phyloP scores from a whole-genome alignment of 2,329 filamentous ascomycete genomes.

The Drechslerella dactyloides region DNA sequence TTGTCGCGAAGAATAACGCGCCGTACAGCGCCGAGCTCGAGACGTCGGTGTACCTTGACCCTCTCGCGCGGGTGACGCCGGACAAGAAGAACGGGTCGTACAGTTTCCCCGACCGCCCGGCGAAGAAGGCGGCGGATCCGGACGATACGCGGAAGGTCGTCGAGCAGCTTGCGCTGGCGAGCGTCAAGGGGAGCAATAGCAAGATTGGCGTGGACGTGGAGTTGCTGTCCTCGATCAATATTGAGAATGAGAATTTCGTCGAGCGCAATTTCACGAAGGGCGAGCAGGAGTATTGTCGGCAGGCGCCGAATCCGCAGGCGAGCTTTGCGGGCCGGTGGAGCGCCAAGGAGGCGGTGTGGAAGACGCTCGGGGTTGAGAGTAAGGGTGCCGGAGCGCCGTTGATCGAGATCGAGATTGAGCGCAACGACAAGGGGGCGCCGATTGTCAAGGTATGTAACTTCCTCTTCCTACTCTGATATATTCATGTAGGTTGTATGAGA shows the following conservation, averaged over 20 bases:
- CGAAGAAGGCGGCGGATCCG: conserved; percentile 67
- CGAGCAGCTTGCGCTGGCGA: conserved; percentile 74
- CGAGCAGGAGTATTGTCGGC: conserved; percentile 86
- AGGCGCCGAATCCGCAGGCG: conserved; percentile 78
- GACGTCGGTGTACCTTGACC: conserved; percentile 88
- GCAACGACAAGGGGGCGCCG: conserved; percentile 80
- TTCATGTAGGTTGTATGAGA: conserved; percentile 9
- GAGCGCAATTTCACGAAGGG: conserved; percentile 88
- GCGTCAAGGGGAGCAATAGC: conserved; percentile 66
- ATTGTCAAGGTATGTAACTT: conserved; percentile 75
- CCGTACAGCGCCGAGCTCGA: conserved; percentile 91
- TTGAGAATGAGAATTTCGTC: conserved; percentile 91
- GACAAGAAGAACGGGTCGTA: conserved; percentile 87
- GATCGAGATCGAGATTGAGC: conserved; percentile 91
- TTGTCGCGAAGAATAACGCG: conserved; percentile 89
- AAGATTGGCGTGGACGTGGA: conserved; percentile 95
- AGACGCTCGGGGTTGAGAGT: conserved; percentile 85
- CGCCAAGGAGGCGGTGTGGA: conserved; percentile 98
- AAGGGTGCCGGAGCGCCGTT: conserved; percentile 86
- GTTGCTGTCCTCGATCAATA: conserved; percentile 83
- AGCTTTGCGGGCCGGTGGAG: conserved; percentile 96
- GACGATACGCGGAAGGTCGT: conserved; percentile 76
- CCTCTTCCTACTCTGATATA: conserved; percentile 13
- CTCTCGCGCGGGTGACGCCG: conserved; percentile 79
- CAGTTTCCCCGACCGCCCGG: conserved; percentile 73